Conservation (phyloP, 306 rosid genomes). For the Vigna trinervia region DNA sequence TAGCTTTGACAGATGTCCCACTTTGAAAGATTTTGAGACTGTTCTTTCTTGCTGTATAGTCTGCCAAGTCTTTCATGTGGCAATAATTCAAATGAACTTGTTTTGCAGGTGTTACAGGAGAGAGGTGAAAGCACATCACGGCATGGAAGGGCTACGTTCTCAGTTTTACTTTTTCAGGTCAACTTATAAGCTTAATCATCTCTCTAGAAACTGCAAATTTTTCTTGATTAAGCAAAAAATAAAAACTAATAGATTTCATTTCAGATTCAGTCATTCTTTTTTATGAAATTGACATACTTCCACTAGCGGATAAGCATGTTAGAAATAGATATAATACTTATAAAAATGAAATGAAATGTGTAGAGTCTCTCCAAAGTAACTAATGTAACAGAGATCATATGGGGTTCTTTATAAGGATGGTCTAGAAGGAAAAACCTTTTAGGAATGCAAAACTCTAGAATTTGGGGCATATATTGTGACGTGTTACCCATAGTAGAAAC, state of each 20-base stretch:
- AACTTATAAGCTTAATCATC: slow-evolving; percentile 29
- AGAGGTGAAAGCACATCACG: slow-evolving; percentile 99
- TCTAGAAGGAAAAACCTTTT: too few relatives aligned
- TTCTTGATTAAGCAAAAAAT: not conserved
- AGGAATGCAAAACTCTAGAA: too few relatives aligned
- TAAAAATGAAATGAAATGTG: too few relatives aligned
- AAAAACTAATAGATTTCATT: not conserved
- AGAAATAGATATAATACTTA: too few relatives aligned
- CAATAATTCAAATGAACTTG: slow-evolving; percentile 41
- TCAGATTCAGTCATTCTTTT: not conserved
- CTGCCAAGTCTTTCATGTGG: slow-evolving; percentile 21
- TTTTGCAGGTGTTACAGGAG: slow-evolving; percentile 95
- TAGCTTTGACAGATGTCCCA: slow-evolving; percentile 14
- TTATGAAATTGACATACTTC: too few relatives aligned
- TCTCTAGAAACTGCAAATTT: slow-evolving; percentile 25
- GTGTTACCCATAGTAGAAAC: too few relatives aligned
- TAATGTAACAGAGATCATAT: too few relatives aligned
- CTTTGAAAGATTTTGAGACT: slow-evolving; percentile 16
- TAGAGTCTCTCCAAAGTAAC: too few relatives aligned
- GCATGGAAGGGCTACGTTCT: slow-evolving; percentile 96
- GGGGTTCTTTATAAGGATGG: too few relatives aligned
- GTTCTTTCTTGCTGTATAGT: slow-evolving; percentile 11
- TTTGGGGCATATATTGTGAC: too few relatives aligned
- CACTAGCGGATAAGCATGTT: too few relatives aligned
- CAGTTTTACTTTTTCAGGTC: slow-evolving; percentile 99